phyloP scores from a whole-genome alignment of 1,284 basidiomycete species.

The Malassezia restricta region DNA sequence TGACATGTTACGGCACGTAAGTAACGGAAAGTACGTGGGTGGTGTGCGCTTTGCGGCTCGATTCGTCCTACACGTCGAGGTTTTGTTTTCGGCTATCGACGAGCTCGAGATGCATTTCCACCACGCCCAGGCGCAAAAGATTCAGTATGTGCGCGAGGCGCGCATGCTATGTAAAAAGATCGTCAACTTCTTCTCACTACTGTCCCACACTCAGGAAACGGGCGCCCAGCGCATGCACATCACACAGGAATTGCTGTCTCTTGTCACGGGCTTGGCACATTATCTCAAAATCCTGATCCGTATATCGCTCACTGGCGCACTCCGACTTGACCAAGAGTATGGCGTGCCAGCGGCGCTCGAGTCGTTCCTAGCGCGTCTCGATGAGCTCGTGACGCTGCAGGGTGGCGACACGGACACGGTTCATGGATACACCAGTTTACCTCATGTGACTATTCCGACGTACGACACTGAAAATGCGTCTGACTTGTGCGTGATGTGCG shows the following conservation, averaged over 20 bases:
- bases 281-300: constrained; percentile 99
- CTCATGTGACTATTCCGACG: constrained; percentile 27
- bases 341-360: constrained; percentile 68
- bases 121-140: constrained; percentile 59
- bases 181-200: constrained; percentile 90
- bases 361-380: constrained; percentile 75
- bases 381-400: constrained; percentile 48
- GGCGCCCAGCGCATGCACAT: constrained; percentile 80
- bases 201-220: constrained; percentile 91
- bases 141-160: constrained; percentile 94
- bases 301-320: constrained; percentile 86
- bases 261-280: constrained; percentile 94
- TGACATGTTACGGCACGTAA: constrained; percentile 90
- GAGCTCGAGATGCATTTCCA: constrained; percentile 83
- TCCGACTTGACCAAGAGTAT: constrained; percentile 86
- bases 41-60: constrained; percentile 96
- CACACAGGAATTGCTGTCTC: constrained; percentile 91
- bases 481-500: constrained; percentile 85
- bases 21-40: constrained; percentile 86
- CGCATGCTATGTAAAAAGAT: constrained; percentile 97
- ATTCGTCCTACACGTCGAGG: constrained; percentile 96
- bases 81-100: constrained; percentile 91
- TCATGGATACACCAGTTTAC: constrained; percentile 39
- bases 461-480: constrained; percentile 46
- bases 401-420: constrained; percentile 21